Evolutionary conservation across 2,329 filamentous ascomycete species (phyloP), one percentile per base, ranked within the genome.

Genomic region (Monilinia polystroma): DNA sequence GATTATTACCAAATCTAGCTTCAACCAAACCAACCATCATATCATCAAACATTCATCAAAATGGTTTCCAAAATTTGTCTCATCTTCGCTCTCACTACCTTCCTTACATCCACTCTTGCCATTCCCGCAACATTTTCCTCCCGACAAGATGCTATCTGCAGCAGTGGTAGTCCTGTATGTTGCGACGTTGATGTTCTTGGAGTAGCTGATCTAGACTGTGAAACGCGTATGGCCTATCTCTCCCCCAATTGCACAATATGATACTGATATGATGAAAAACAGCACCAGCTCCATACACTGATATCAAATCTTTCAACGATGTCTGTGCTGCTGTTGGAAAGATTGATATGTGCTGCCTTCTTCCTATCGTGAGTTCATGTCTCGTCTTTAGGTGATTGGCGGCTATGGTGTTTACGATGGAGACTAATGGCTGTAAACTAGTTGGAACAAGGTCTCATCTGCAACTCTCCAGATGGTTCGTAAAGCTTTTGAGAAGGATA

Each of bases 161-260:
- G 12, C 12, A 38, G 29, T 10, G 76, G 76, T 41, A 79, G 72
- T 43, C 73, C 83, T 4, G 81, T 84, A 70, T 89, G 87, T 80
- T 89, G 87, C 74, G 83, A 85, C 18, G 86, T 85, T 32, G 84
- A 88, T 70, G 81, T 89, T 45, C 81, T 88, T 51, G 82, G 84
- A 68, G 69, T 87, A 67, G 84, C 82, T 3, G 78, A 85, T 75
- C 78, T 87, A 32, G 79, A 89, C 79, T 89, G 87, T 75, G 77
- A 73, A 23, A 75, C 78, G 67, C 84, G 85, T 86, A 78, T 72
- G 83, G 32, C 7, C 2, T 49, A 11, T 26, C 26, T 45, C 14
- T 12, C 29, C 4, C 29, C 23, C 0, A 20, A 10, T 12, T n/a
- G 32, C 7, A 56, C 8, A 12, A 7, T 20, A 57, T 0, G 12